These are phyloP conservation scores for Starmerella roubikii DNA, from an alignment of 805 yeast species.

Conservation along the genomic window DNA sequence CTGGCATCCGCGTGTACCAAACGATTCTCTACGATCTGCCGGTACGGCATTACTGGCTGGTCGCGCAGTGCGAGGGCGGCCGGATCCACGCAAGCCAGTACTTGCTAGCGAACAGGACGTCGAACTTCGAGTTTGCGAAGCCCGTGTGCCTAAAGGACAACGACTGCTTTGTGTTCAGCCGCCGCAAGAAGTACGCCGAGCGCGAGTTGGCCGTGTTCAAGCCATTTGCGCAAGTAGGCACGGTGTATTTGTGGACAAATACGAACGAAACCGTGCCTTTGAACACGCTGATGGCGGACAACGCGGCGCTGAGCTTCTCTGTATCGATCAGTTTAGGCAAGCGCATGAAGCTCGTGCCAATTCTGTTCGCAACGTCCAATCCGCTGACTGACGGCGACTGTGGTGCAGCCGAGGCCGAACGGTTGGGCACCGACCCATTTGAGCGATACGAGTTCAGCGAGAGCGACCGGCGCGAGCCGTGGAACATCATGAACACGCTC, in stretches of 20 bases:
- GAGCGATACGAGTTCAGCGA: conserved; percentile 36
- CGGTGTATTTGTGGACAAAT: conserved; percentile 36
- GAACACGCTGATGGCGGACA: conserved; percentile 48
- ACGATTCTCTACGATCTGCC: conserved; percentile 34
- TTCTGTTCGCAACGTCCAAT: conserved; percentile 41
- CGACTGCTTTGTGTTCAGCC: conserved; percentile 43
- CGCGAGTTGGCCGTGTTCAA: conserved; percentile 35
- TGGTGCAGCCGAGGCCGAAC: not conserved
- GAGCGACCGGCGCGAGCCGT: conserved; percentile 28
- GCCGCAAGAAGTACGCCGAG: conserved; percentile 40
- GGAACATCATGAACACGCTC: conserved; percentile 24
- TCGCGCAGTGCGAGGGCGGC: conserved; percentile 44
- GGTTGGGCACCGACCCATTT: conserved; percentile 14
- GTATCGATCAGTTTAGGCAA: conserved; percentile 17
- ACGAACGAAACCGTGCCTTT: conserved; percentile 29
- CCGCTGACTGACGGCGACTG: conserved; percentile 25
- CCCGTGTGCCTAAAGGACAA: conserved; percentile 18
- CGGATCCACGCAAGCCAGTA: conserved; percentile 14
- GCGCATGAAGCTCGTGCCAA: conserved; percentile 40
- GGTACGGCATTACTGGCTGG: conserved; percentile 32
- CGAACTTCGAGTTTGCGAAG: conserved; percentile 15
- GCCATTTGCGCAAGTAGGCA: conserved; percentile 53
- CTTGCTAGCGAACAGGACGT: conserved; percentile 11
- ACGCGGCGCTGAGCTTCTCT: conserved; percentile 35
- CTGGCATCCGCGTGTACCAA: conserved; percentile 45